Percentiles rank a stretch among this genome's conserved stretches.
phyloP scores from a whole-genome alignment of 768 basidiomycete species.

The Suillus ampliporus region DNA sequence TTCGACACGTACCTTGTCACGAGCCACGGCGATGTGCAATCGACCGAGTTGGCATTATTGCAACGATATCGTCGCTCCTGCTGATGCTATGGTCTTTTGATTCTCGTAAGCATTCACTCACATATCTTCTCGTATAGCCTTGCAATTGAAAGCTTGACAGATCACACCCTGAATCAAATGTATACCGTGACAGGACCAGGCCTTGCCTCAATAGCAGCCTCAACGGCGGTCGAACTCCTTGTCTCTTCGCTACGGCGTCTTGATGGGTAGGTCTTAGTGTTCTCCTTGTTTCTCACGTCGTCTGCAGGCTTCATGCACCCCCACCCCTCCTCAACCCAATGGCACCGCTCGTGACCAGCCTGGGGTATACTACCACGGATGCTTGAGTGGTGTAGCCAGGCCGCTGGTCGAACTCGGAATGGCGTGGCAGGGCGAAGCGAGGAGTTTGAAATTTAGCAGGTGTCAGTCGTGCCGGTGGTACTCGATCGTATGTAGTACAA shows the following conservation, averaged over 20 bases:
- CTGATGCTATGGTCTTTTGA: conserved; percentile 68
- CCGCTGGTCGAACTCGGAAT: too few species aligned
- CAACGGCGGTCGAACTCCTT: conserved; percentile 91
- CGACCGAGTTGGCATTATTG: conserved; percentile 95
- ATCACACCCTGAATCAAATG: conserved; percentile 97
- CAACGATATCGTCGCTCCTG: conserved; percentile 96
- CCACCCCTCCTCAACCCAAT: conserved; percentile 60
- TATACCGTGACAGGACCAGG: conserved; percentile 98
- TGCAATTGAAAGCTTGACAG: too few species aligned
- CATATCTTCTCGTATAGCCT: conserved; percentile 43
- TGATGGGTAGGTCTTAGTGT: conserved; percentile 59
- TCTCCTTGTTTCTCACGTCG: conserved; percentile 16
- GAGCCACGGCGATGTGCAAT: conserved; percentile 63
- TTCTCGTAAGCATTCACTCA: neutral
- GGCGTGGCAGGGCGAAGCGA: too few species aligned
- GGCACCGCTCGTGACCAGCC: too few species aligned
- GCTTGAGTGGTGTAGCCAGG: too few species aligned
- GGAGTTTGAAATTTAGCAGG: too few species aligned
- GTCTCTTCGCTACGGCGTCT: conserved; percentile 91
- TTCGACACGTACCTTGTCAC: conserved; percentile 98
- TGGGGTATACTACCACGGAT: too few species aligned
- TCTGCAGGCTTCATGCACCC: conserved; percentile 62
- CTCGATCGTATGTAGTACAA: too few species aligned
- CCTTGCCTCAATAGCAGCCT: conserved; percentile 88
- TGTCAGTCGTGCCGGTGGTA: too few species aligned